Evolutionary conservation across 441 rosid genomes (phyloP).

Genomic region (Populus hybrid): DNA sequence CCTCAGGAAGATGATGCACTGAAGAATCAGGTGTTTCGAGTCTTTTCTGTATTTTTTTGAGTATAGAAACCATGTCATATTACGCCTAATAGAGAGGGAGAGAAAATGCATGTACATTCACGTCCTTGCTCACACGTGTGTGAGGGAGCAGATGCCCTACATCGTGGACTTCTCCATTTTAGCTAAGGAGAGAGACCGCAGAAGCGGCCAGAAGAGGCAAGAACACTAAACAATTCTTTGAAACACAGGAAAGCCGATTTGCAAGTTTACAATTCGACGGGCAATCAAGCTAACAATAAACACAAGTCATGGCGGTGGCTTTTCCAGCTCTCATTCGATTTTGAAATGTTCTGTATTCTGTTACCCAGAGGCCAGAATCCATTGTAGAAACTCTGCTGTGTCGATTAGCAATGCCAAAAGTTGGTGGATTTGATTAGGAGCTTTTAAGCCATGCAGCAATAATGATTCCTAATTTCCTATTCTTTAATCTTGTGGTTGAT

Average conservation of each 20-base stretch:
- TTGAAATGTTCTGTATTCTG: neutral
- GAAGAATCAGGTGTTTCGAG: conserved; percentile 12
- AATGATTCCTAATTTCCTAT: neutral
- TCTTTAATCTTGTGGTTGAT: neutral
- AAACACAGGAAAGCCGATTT: conserved; percentile 41
- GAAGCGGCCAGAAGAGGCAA: conserved; percentile 17
- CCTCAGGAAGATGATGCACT: conserved; percentile 26
- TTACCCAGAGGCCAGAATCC: neutral
- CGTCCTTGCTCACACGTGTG: neutral
- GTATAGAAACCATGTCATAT: conserved; percentile 26
- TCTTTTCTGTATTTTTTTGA: conserved; percentile 19
- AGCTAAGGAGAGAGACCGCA: conserved; percentile 30
- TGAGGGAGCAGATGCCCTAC: conserved; percentile 23
- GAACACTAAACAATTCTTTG: conserved; percentile 37
- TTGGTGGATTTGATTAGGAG: neutral
- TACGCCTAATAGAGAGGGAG: neutral
- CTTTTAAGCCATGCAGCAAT: neutral
- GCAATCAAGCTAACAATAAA: conserved; percentile 30
- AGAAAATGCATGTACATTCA: neutral
- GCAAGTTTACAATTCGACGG: conserved; percentile 34
- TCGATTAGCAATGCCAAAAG: neutral
- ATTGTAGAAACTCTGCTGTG: neutral
- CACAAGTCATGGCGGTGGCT: conserved; percentile 11
- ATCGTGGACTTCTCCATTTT: conserved; percentile 37
- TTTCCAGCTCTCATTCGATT: neutral